Base-by-base conservation (phyloP, 2,329 filamentous ascomycete species). In the Aureobasidium musti region DNA sequence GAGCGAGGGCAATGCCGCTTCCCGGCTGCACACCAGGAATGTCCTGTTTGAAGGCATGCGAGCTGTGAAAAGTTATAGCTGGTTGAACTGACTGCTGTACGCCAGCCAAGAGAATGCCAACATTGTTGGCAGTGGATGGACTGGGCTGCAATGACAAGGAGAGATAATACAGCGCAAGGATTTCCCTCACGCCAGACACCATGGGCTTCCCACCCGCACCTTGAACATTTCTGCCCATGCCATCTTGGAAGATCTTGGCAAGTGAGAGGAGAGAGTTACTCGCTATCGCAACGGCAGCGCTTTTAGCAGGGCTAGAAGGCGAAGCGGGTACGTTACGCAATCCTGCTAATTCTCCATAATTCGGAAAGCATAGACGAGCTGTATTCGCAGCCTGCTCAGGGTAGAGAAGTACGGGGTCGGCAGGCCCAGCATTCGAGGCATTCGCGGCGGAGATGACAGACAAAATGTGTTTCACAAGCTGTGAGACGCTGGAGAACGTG, bases 191-290 rank as follows among this genome's bases (percentile, higher is more conserved):
- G 1, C 92, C 90, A 52, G 89, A 88, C 2, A 88, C 85, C 23
- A 77, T 70, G n/a, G 74, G 74, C 33, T 69, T 71, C 23, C 76
- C 69, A 21, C 73, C 73, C 41, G 66, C 69, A 17, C 72, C 70
- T 33, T 73, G 74, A 66, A 87, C 86, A 21, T 87, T 88, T 67
- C 86, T 92, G 2, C 94, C 92, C 87, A 97, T 94, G 35, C 91
- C 89, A 79, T 99, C 95, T 77, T 99, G 95, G 70, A 97, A 96
- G 41, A 99, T 99, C 78, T 99, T 99, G 26, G 95, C 95, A 47
- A 99, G 81, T 0, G 95, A 99, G 1, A 99, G 83, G 21, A 99
- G 82, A 0, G 94, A 96, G 75, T 99, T 99, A 77, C 95, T 98
- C 0, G 93, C 97, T 0, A 93, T 98, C 14, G 93, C 92, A 28